Base-by-base conservation (phyloP, 2,329 filamentous ascomycete species). In the Penicillium sp. region DNA sequence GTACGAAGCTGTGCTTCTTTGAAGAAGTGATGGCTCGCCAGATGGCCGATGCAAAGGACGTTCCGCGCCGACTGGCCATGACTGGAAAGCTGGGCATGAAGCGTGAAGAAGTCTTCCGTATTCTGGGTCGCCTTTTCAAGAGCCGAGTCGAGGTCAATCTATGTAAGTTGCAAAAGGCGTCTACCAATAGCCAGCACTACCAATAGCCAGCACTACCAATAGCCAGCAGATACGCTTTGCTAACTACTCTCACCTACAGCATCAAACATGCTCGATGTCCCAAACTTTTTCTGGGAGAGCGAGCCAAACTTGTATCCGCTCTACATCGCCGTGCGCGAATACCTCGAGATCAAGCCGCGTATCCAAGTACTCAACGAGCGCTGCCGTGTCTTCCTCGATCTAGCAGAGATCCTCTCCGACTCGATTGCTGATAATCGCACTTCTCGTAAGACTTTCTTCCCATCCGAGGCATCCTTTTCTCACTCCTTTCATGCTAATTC, bases 341-440 rank as follows among this genome's bases (percentile, higher is more conserved):
- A 99, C 73, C 89, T 99, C 60, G 95, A 99, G 73, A 98, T 99
- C 75, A 94, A 96, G 71, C 92, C 90, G 7, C 91, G 95, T 55
- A 96, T 96, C 73, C 92, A 96, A 76, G 93, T 98, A 24, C 88
- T 99, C 64, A 99, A 99, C 77, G 95, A 98, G 78, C 89, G 95
- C 54, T 99, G 95, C 75, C 88, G 91, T 43, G 95, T 99, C 52
- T 99, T 99, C 78, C 85, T 99, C 18, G 95, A 99, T 75, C 86
- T 99, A 10, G 93, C 95, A 47, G 93, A 97, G 77, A 97, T 99
- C 24, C 81, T 99, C 1, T 92, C 90, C 14, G 94, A 99, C 77
- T 91, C 87, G 2, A 93, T 97, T 55, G 91, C 91, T 22, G 92
- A 98, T 73, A 89, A 91, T 66, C 97, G 96, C 75, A 98, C 97